Conservation (phyloP, 306 rosid species). For the Glycyrrhiza uralensis region DNA sequence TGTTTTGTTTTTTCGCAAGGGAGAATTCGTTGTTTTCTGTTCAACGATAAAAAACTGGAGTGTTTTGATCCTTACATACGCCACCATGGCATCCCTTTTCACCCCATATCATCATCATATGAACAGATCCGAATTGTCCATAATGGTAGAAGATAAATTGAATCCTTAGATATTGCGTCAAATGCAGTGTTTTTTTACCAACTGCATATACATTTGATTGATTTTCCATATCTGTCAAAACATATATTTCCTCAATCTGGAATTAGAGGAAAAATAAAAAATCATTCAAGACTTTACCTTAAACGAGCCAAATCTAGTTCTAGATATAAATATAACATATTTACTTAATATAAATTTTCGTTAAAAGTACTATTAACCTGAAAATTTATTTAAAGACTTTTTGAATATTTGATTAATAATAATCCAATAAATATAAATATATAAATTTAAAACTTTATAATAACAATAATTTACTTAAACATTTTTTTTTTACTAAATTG, state of each 20-base stretch:
- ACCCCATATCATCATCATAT: background rate
- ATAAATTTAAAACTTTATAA: no score
- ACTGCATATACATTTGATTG: background rate
- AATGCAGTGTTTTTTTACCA: background rate
- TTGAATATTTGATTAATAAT: no score
- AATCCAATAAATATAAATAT: no score
- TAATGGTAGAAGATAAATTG: no score
- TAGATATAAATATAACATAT: no score
- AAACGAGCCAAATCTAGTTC: background rate
- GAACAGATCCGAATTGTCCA: background rate
- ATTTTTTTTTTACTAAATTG: background rate
- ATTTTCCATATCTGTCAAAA: background rate
- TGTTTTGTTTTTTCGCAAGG: no score
- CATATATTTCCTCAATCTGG: background rate
- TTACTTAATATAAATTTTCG: background rate
- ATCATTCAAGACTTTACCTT: background rate
- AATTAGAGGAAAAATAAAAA: background rate
- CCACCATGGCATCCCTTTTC: background rate
- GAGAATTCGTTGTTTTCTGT: no score
- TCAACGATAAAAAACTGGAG: no score
- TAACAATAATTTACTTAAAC: no score
- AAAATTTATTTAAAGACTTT: background rate
- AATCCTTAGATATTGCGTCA: background rate
- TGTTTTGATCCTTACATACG: no score
- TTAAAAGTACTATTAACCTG: background rate